Conservation (phyloP, 164 flowering plant species). For the Umbilicus rupestris region DNA sequence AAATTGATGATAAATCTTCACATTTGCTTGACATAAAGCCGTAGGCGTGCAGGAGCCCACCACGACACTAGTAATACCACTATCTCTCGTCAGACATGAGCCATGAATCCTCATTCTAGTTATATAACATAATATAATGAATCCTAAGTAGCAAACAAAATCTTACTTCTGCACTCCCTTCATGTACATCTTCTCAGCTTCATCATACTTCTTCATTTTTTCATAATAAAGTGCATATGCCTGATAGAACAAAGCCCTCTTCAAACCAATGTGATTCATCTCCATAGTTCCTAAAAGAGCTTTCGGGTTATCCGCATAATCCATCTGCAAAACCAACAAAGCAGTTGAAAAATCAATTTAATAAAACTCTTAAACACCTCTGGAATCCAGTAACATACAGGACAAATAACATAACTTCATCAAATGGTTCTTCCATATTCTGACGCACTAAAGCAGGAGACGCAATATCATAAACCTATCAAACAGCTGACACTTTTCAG, state of each 20-base stretch:
- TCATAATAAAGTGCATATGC: conserved; percentile 89
- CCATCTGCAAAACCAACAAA: conserved; percentile 46
- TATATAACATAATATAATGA: background rate
- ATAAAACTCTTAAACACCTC: too few species aligned
- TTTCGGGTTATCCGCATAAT: conserved; percentile 75
- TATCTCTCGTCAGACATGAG: too few species aligned
- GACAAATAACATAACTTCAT: background rate
- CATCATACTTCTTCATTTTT: conserved; percentile 72
- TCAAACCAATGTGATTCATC: conserved; percentile 50
- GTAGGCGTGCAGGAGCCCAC: background rate
- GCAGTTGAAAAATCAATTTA: background rate
- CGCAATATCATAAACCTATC: background rate
- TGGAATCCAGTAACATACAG: background rate
- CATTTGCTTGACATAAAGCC: background rate
- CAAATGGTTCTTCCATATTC: too few species aligned
- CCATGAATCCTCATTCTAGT: background rate
- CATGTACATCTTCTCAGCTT: conserved; percentile 78
- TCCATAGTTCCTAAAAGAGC: conserved; percentile 60
- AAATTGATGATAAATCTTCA: background rate
- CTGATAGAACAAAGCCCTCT: conserved; percentile 65
- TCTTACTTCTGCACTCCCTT: conserved; percentile 78
- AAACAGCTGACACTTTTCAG: background rate
- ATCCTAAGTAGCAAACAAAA: background rate
- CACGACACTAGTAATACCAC: too few species aligned
- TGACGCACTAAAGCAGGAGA: background rate